A percentile compares a stretch with the other conserved stretches of the same genome.
phyloP scores from a whole-genome alignment of 2,329 filamentous ascomycete species.

The Stemphylium lycopersici region DNA sequence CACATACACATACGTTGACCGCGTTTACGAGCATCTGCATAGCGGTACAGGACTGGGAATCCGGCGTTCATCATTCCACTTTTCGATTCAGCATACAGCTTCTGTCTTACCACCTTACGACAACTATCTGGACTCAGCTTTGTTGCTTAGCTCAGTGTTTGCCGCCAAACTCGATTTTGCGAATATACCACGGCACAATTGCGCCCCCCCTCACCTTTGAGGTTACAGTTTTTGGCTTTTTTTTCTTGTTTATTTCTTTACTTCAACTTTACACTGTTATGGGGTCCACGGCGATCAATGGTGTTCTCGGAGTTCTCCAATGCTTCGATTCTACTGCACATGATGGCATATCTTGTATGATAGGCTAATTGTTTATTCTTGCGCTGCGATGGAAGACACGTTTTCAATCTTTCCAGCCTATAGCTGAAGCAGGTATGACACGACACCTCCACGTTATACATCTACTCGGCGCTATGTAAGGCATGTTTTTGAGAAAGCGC shows the following conservation, averaged over 20 bases:
- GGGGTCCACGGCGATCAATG: not conserved
- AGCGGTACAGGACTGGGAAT: conserved; percentile 36
- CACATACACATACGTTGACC: conserved; percentile 17
- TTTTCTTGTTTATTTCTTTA: not conserved
- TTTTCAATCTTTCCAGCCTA: too few relatives aligned
- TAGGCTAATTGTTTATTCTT: not conserved
- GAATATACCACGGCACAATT: conserved; percentile 15
- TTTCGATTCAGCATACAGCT: conserved; percentile 33
- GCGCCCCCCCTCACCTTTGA: not conserved
- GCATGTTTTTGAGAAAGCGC: too few relatives aligned
- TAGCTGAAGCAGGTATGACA: too few relatives aligned
- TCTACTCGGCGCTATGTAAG: too few relatives aligned
- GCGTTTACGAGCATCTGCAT: conserved; percentile 48
- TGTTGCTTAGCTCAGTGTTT: conserved; percentile 3
- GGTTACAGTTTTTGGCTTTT: not conserved
- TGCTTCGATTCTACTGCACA: not conserved
- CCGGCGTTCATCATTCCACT: conserved; percentile 36
- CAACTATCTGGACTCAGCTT: conserved; percentile 6
- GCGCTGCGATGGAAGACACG: not conserved
- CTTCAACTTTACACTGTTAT: too few relatives aligned
- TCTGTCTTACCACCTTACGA: conserved; percentile 30
- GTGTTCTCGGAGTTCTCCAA: not conserved
- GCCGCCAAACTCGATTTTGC: conserved; percentile 11
- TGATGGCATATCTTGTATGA: conserved; percentile 1
- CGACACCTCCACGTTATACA: too few relatives aligned